Base-by-base conservation (phyloP, 2,329 filamentous ascomycete species). In the Talaromyces sp. region DNA sequence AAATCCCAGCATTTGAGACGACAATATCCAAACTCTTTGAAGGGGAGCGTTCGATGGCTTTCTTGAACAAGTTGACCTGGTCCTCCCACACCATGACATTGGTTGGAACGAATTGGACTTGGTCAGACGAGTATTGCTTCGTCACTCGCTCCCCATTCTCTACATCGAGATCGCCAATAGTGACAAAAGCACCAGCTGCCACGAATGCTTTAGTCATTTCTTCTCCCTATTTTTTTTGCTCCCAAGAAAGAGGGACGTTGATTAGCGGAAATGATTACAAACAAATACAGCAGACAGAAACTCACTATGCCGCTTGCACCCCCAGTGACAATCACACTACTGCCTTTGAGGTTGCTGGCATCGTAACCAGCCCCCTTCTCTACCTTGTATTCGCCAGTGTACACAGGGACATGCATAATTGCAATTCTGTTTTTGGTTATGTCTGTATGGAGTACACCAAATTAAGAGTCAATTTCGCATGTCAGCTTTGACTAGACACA, bases 101-200 rank as follows among this genome's bases (percentile, higher is more conserved):
- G 33, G 31, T 37, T 21, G 22, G 19, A 31, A 52, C 48, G 22
- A 52, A 52, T 43, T 43, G 40, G 40, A 13, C n/a, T 25, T 19
- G 5, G n/a, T 43, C 21, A 5, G 21, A n/a, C 19, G 19, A 19
- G n/a, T 43, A 22, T 2, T 37, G 21, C 48, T 52, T 31, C 8
- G 22, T 25, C 11, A 37, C 48, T 15, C 36, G 36, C 5, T 52
- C 48, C 11, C 31, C 11, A 10, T 62, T 60, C 5, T 56, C n/a
- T 28, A 45, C 28, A 11, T 62, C 43, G 5, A 65, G 19, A 19
- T 66, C 64, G 28, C 68, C 74, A 62, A 78, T 71, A 0, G 74
- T 77, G 3, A 78, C 74, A 57, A 70, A 77, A 2, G 75, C 74
- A 6, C 75, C 75, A 5, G 72, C 69, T 3, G 61, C 65, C 9